These are phyloP conservation scores for Fusarium ramigenum DNA, from an alignment of 2,329 filamentous ascomycete genomes.

Conservation along the genomic window DNA sequence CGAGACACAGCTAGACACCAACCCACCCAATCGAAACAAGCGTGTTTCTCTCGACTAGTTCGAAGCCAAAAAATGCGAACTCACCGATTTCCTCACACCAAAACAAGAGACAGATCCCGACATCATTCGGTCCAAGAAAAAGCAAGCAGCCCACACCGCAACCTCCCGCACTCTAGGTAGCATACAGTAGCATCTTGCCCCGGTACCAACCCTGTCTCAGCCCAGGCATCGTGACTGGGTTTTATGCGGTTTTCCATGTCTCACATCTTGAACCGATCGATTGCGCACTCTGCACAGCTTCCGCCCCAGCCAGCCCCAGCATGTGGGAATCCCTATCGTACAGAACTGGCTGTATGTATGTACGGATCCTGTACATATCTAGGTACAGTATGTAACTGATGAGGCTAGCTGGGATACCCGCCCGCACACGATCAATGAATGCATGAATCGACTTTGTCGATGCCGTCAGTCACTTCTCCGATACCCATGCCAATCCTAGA, in stretches of 20 bases:
- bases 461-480: constrained; percentile 23
- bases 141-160: constrained; percentile 35
- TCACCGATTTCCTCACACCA: constrained; percentile 15
- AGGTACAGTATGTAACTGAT: constrained; percentile 2
- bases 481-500: neutral
- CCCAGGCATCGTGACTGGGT: constrained; percentile 33
- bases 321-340: constrained; percentile 21
- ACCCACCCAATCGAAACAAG: constrained; percentile 31
- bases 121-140: constrained; percentile 34
- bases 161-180: constrained; percentile 17
- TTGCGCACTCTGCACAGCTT: constrained; percentile 38
- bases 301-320: neutral
- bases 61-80: constrained; percentile 35
- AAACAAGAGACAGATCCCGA: constrained; percentile 25
- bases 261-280: constrained; percentile 39
- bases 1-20: constrained; percentile 33
- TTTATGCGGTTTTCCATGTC: constrained; percentile 39
- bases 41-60: constrained; percentile 31
- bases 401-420: constrained; percentile 9
- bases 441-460: constrained; percentile 11
- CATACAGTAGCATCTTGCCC: constrained; percentile 1
- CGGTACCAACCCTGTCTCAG: constrained; percentile 27
- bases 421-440: neutral
- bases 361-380: neutral
- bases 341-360: neutral